phyloP scores from a whole-genome alignment of 1,139 yeast genomes.

The Blastobotrys elegans region DNA sequence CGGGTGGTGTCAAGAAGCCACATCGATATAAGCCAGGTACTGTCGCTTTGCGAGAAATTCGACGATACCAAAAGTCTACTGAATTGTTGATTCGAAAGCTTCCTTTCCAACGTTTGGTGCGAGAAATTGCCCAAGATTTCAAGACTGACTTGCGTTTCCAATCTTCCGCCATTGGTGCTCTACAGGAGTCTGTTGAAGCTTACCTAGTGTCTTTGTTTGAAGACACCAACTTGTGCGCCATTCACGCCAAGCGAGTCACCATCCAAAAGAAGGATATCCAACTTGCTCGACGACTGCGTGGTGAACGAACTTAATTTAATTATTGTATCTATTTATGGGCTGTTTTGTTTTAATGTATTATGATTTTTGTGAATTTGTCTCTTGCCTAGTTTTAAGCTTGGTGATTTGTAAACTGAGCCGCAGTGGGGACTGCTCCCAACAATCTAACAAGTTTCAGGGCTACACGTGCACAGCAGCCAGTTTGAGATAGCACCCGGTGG shows the following conservation, averaged over 20 bases:
- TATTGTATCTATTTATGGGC: conserved; percentile 8
- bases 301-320: conserved; percentile 41
- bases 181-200: conserved; percentile 98
- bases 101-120: conserved; percentile 97
- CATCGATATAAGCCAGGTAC: conserved; percentile 99
- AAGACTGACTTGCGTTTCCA: conserved; percentile 97
- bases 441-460: too few species aligned
- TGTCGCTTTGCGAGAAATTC: conserved; percentile 98
- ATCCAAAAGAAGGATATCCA: conserved; percentile 99
- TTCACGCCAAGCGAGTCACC: conserved; percentile 98
- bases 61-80: conserved; percentile 98
- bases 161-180: conserved; percentile 97
- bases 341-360: conserved; percentile 8
- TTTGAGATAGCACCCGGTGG: too few species aligned
- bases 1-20: conserved; percentile 99
- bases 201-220: conserved; percentile 84
- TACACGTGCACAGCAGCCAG: too few species aligned
- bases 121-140: conserved; percentile 97
- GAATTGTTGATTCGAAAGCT: conserved; percentile 94
- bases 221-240: conserved; percentile 98
- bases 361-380: neutral
- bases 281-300: conserved; percentile 98
- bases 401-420: too few species aligned
- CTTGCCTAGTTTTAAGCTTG: neutral
- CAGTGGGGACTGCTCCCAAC: too few species aligned